phyloP scores from a whole-genome alignment of 306 rosid genomes.

The Abrus precatorius region DNA sequence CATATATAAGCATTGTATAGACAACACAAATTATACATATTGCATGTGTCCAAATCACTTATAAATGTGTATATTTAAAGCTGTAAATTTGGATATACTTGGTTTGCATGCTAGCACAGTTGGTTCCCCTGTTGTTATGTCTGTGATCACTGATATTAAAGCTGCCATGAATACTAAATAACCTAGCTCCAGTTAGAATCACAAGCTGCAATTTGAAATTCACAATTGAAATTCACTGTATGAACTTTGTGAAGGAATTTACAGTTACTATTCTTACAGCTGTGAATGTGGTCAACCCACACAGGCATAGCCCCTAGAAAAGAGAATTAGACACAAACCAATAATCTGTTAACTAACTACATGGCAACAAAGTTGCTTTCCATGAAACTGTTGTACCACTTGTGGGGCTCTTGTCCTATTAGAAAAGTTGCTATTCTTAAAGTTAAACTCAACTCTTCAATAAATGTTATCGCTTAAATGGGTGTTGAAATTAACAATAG shows the following conservation, averaged over 20 bases:
- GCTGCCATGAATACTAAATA: neutral
- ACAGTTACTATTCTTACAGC: neutral
- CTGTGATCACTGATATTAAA: constrained; percentile 30
- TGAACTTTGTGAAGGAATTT: constrained; percentile 32
- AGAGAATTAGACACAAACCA: constrained; percentile 30
- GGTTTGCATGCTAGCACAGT: constrained; percentile 11
- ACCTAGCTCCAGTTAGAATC: constrained; percentile 18
- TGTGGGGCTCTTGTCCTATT: constrained; percentile 43
- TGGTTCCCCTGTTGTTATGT: constrained; percentile 26
- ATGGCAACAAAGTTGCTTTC: constrained; percentile 48
- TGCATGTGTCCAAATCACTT: constrained; percentile 19
- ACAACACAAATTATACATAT: neutral
- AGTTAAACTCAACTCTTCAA: constrained; percentile 22
- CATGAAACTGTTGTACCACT: constrained; percentile 36
- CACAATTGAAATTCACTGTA: neutral
- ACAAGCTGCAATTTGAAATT: neutral
- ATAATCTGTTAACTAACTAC: constrained; percentile 46
- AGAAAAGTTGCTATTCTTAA: constrained; percentile 36
- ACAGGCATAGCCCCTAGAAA: constrained; percentile 19
- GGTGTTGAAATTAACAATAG: constrained; percentile 32
- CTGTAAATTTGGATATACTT: neutral
- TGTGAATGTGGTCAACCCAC: constrained; percentile 38
- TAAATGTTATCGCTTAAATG: constrained; percentile 19
- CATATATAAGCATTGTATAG: neutral
- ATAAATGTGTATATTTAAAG: neutral